Evolutionary conservation across 768 basidiomycete genomes (phyloP), one percentile per base, ranked within the genome.

Genomic region (Floccularia luteovirens): DNA sequence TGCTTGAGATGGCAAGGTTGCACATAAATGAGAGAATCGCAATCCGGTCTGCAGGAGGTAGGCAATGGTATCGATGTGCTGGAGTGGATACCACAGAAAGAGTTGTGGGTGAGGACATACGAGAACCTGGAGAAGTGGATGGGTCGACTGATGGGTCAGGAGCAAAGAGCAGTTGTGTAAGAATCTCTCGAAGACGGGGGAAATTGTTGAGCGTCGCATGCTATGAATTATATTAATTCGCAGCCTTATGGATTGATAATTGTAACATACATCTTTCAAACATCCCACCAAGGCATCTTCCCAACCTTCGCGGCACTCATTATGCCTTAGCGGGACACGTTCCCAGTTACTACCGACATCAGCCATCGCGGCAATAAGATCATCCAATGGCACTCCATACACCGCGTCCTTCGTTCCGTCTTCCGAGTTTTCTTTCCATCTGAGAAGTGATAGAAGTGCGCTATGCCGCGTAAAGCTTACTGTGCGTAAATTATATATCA

Each of bases 401-500:
- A 69, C 56, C 34, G 60, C 53, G 36, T 64, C 60, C 31, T 75
- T 69, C 14, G 66, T 61, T 10, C 61, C 62, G 4, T 60, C 56
- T 33, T 69, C 63, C 25, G 67, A 51, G 16, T 69, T 59, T 34
- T 67, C 68, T 42, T 67, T 69, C 6, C 57, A 53, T 36, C 66
- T 62, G 47, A 81, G 54, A 34, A 90, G 61, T 16, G 85, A 86
- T 30, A 86, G 58, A 12, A 87, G 67, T 25, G 83, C 86, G 43
- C 77, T 82, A 55, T 89, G 84, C 38, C 86, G 76, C 32, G 73
- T 72, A 56, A 83, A 87, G 7, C 80, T 69, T 10, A 85, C 78
- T 11, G 92, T 92, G n/a, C 84, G 78, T 16, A 90, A 70, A 52
- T 89, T 80, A 61, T 92, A 94, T 41, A 97, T 83, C 32, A 99